Conservation (phyloP, 2,329 filamentous ascomycete species). For the Diplodia corticola region DNA sequence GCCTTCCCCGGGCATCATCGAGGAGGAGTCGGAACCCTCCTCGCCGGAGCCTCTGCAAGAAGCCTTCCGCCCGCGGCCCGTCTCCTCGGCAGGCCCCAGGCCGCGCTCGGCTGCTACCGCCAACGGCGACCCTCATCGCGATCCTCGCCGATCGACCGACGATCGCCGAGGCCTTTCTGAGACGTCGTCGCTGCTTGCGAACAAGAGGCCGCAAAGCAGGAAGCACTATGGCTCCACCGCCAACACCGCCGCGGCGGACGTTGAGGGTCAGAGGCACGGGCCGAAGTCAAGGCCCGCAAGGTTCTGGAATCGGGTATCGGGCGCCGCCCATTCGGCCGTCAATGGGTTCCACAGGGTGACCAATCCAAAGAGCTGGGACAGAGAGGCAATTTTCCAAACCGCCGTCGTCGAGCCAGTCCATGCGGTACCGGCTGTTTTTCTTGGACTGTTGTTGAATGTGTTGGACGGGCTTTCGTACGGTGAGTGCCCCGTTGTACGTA, state of each 20-base stretch:
- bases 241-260: not conserved
- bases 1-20: not conserved
- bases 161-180: conserved; percentile 25
- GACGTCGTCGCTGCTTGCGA: conserved; percentile 42
- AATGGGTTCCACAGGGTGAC: conserved; percentile 28
- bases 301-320: conserved; percentile 7
- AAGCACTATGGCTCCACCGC: conserved; percentile 18
- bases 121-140: conserved; percentile 2
- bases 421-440: conserved; percentile 79
- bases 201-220: conserved; percentile 27
- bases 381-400: conserved; percentile 62
- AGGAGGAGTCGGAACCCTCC: conserved; percentile 16
- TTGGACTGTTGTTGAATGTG: conserved; percentile 88
- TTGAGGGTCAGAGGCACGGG: conserved; percentile 19
- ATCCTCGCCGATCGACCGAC: conserved; percentile 3
- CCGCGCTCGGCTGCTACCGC: not conserved
- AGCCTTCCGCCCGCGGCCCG: not conserved
- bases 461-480: conserved; percentile 94
- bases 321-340: not conserved
- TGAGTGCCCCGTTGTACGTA: conserved; percentile 32
- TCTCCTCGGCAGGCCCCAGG: not conserved
- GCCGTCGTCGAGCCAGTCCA: conserved; percentile 63
- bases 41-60: conserved; percentile 1
- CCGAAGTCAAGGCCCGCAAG: not conserved
- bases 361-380: conserved; percentile 73